These are phyloP conservation scores for Podospora pseudoanserina DNA, from an alignment of 495 filamentous ascomycete genomes.

Conservation along the genomic window DNA sequence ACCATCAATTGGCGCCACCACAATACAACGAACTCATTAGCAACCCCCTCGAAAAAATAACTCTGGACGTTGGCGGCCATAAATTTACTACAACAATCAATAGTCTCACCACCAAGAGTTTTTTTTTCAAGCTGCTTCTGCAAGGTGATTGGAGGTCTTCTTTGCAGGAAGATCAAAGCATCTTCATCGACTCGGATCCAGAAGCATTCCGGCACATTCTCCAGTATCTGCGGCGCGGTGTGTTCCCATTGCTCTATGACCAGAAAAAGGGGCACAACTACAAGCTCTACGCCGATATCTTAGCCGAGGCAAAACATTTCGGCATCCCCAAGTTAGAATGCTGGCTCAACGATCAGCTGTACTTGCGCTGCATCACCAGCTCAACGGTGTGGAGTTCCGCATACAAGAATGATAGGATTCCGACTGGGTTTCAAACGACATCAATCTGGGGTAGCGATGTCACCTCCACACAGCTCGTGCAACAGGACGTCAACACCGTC, in stretches of 20 bases:
- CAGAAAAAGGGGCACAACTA: background rate
- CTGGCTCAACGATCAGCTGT: background rate
- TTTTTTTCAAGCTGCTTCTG: background rate
- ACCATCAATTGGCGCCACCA: background rate
- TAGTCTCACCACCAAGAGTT: background rate
- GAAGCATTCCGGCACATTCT: background rate
- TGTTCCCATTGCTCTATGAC: background rate
- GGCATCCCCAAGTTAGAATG: background rate
- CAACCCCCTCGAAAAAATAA: background rate
- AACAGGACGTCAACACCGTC: background rate
- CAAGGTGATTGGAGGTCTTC: background rate
- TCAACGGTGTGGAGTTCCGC: background rate
- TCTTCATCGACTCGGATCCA: background rate
- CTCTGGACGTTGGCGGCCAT: background rate
- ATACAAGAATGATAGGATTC: background rate
- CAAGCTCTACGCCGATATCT: background rate
- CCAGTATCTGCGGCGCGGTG: background rate
- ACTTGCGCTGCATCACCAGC: background rate
- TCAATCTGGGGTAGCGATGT: background rate
- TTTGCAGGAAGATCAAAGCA: background rate
- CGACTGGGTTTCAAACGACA: background rate
- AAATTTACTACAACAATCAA: background rate
- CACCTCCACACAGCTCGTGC: background rate
- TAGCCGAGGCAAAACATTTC: background rate
- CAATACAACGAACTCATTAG: background rate